Conservation (phyloP, 257 asterid genomes). For the Solanum arcanum region DNA sequence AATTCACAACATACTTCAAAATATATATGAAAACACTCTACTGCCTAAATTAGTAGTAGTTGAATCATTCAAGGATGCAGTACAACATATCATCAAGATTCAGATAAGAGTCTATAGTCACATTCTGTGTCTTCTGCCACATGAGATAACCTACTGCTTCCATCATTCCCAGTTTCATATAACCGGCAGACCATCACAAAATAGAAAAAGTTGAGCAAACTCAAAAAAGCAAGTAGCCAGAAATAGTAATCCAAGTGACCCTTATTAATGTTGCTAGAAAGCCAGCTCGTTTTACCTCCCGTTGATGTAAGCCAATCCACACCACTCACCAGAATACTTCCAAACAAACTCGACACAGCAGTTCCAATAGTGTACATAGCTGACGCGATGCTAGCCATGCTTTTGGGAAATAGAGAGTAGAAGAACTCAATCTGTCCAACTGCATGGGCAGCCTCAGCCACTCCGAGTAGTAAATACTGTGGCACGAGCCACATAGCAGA, state of each 20-base stretch:
- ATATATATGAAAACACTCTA: neutral
- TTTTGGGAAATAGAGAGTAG: slow-evolving; percentile 7
- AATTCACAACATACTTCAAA: neutral
- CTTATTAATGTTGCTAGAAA: slow-evolving; percentile 6
- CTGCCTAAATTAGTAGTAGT: neutral
- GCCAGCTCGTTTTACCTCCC: neutral
- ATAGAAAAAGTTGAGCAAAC: neutral
- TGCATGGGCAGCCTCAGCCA: slow-evolving; percentile 5
- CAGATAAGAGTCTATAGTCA: neutral
- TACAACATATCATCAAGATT: neutral
- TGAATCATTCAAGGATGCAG: neutral
- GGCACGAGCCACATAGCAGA: slow-evolving; percentile 19
- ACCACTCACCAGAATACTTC: neutral
- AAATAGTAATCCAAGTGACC: slow-evolving; percentile 14
- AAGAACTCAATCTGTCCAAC: slow-evolving; percentile 12
- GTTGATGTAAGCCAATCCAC: neutral
- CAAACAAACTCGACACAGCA: slow-evolving; percentile 5
- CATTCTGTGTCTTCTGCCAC: neutral
- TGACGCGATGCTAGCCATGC: slow-evolving; percentile 12
- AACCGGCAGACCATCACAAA: neutral
- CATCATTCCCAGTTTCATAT: neutral
- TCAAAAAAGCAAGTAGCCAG: slow-evolving; percentile 3
- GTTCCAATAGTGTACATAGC: neutral
- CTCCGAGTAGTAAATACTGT: neutral
- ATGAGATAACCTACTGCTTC: neutral